Conservation (phyloP, 139 green algal genomes). For the Limnomonas spitsbergensis region DNA sequence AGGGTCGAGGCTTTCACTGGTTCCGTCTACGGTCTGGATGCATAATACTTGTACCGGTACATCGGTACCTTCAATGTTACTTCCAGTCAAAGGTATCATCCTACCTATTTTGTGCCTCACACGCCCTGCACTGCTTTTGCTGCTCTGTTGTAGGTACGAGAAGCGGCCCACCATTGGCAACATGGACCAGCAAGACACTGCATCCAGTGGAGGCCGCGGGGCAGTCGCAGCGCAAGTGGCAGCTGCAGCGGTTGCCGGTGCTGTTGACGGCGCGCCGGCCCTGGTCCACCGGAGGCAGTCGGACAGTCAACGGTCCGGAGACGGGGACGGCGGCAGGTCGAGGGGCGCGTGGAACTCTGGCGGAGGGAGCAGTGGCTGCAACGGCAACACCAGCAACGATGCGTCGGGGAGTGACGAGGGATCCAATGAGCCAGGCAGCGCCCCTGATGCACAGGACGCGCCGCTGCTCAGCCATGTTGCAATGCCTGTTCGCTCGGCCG, state of each 20-base stretch:
- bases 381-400: conserved; percentile 2
- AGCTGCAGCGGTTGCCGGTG: not conserved
- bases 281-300: not conserved
- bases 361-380: conserved; percentile 3
- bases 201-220: not conserved
- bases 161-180: too few species aligned
- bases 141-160: not conserved
- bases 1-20: too few species aligned
- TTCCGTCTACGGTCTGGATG: too few species aligned
- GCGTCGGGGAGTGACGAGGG: conserved; percentile 4
- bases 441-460: too few species aligned
- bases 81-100: too few species aligned
- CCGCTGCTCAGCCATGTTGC: too few species aligned
- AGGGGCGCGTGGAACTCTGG: not conserved
- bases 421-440: conserved; percentile 9
- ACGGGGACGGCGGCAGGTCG: not conserved
- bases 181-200: conserved; percentile 11
- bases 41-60: too few species aligned
- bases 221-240: not conserved
- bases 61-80: too few species aligned
- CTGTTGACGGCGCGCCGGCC: not conserved
- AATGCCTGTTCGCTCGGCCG: too few species aligned
- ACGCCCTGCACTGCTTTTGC: too few species aligned
- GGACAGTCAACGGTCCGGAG: not conserved
- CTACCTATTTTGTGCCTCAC: too few species aligned